phyloP scores from a whole-genome alignment of 768 basidiomycete species.

The Boletus edulis region DNA sequence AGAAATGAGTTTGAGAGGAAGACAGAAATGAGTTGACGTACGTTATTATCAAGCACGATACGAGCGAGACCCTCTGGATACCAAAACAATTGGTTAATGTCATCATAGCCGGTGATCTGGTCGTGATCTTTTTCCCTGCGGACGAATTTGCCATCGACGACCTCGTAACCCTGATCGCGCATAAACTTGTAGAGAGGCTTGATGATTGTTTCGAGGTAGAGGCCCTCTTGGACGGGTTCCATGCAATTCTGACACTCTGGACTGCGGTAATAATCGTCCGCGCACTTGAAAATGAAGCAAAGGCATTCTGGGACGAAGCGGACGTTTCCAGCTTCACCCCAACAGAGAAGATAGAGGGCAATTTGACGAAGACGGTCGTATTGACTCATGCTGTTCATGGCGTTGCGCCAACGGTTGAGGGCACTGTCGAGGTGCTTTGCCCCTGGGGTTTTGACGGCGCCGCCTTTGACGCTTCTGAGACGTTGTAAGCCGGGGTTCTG shows the following conservation, averaged over 20 bases:
- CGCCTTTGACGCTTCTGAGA: slow-evolving; percentile 75
- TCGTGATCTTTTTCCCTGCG: slow-evolving; percentile 93
- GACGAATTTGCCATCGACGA: slow-evolving; percentile 92
- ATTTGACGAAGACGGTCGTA: slow-evolving; percentile 97
- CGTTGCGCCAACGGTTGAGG: slow-evolving; percentile 92
- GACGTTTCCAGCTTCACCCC: slow-evolving; percentile 98
- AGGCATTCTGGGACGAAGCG: slow-evolving; percentile 95
- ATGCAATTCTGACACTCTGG: slow-evolving; percentile 94
- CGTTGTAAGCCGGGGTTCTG: slow-evolving; percentile 93
- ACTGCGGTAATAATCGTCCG: slow-evolving; percentile 98
- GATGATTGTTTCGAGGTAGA: slow-evolving; percentile 88
- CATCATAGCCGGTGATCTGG: slow-evolving; percentile 98
- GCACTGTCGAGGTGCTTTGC: slow-evolving; percentile 91
- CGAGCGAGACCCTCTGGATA: slow-evolving; percentile 97
- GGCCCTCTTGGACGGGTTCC: slow-evolving; percentile 91
- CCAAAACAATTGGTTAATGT: slow-evolving; percentile 99
- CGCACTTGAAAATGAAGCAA: slow-evolving; percentile 99
- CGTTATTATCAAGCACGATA: slow-evolving; percentile 86
- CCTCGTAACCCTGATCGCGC: slow-evolving; percentile 96
- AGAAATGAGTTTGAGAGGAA: slow-evolving; percentile 5
- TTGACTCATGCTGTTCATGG: slow-evolving; percentile 99
- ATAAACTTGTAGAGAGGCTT: slow-evolving; percentile 96
- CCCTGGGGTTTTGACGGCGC: slow-evolving; percentile 46
- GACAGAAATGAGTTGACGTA: slow-evolving; percentile 33
- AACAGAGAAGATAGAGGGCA: slow-evolving; percentile 93